Base-by-base conservation (phyloP, 1,139 yeast genomes). In the Meyerozyma carpophila region DNA sequence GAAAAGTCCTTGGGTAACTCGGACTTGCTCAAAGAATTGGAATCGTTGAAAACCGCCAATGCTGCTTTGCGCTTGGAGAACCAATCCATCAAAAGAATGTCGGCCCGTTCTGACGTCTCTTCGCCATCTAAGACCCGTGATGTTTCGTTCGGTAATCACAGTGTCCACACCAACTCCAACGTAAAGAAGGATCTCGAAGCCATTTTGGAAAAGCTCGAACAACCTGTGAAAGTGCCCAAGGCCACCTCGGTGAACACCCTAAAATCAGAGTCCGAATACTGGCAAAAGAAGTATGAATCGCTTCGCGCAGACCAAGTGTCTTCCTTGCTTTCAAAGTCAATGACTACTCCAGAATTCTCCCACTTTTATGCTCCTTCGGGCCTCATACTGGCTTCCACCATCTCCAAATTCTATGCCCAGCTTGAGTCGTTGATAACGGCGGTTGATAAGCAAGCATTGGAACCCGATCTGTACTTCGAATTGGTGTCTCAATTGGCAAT, bases 401-500 rank as follows among this genome's bases (percentile, higher is more conserved):
- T 80, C 1, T 61, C 77, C 6, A 70, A 70, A 36, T 66, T 79
- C 36, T 76, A 74, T 49, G 61, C 80, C 1, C 61, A 73, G 32
- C 59, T 78, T 10, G 83, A 79, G 44, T 55, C 76, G 0, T 67
- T 77, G 44, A 52, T 75, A 9, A 47, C 58, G 3, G 65, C 65
- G 44, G 52, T 77, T 43, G 59, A 66, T 44, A 64, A 59, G n/a
- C 58, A 58, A 14, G 53, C 57, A n/a, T 49, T 61, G 37, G 69
- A 73, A 46, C 53, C 75, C 2, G 74, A 71, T 45, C 45, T 63
- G 3, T 56, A 83, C 32, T 84, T 84, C 57, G 82, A 79, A 32
- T 67, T 72, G 43, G 68, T 81, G 28, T 75, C 87, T 1, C 66
- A 66, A 41, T 63, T 82, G 24, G 76, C 85, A 1, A 66, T 76